These are phyloP conservation scores for Luffa aegyptiaca DNA, from an alignment of 306 rosid genomes.

Conservation along the genomic window DNA sequence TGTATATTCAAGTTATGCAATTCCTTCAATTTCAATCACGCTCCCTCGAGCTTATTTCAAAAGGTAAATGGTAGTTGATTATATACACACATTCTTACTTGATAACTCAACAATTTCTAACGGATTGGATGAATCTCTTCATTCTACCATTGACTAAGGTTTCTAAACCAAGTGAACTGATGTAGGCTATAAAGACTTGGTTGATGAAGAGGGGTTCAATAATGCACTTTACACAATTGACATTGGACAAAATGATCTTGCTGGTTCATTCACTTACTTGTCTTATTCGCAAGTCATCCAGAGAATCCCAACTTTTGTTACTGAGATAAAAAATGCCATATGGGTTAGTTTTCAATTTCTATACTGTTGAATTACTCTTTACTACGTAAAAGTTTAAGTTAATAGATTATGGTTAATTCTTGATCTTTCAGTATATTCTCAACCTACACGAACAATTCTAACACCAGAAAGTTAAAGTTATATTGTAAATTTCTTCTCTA, in stretches of 20 bases:
- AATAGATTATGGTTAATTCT: background rate
- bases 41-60: slow-evolving; percentile 5
- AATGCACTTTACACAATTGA: slow-evolving; percentile 16
- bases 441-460: background rate
- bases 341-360: slow-evolving; percentile 10
- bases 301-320: slow-evolving; percentile 19
- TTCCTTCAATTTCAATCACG: slow-evolving; percentile 19
- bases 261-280: slow-evolving; percentile 16
- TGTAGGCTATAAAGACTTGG: slow-evolving; percentile 16
- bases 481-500: background rate
- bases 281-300: slow-evolving; percentile 17
- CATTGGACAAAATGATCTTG: slow-evolving; percentile 28
- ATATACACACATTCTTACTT: background rate
- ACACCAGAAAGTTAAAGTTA: background rate
- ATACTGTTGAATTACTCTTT: background rate
- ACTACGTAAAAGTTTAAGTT: background rate
- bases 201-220: slow-evolving; percentile 16
- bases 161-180: background rate
- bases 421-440: background rate
- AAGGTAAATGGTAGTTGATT: slow-evolving; percentile 7
- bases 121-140: background rate
- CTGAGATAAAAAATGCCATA: slow-evolving; percentile 18
- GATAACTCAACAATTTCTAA: background rate
- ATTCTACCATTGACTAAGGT: background rate
- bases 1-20: slow-evolving; percentile 20